Evolutionary conservation across 1,139 yeast genomes (phyloP).

Genomic region (Lodderomyces margitis): DNA sequence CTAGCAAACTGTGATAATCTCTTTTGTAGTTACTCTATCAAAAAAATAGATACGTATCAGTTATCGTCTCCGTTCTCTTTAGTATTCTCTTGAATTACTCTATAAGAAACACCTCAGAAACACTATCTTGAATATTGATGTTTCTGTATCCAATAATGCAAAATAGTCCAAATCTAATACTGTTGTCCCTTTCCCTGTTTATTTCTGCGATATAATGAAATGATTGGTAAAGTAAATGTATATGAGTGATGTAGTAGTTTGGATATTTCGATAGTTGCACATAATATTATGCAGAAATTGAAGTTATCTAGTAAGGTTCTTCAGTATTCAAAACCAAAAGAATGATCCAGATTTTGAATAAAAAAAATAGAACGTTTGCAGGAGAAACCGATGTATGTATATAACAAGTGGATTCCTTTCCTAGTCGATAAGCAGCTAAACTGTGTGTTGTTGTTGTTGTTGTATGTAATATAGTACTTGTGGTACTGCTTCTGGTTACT

Average conservation of each 20-base stretch:
- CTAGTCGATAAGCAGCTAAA: too few species aligned
- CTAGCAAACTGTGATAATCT: not conserved
- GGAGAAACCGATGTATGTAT: too few species aligned
- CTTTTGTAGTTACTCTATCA: too few species aligned
- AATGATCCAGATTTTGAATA: too few species aligned
- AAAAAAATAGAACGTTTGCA: too few species aligned
- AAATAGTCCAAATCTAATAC: not conserved
- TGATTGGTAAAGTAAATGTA: constrained; percentile 12
- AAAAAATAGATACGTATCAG: too few species aligned
- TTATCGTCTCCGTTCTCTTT: not conserved
- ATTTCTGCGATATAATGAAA: constrained; percentile 9
- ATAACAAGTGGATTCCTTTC: too few species aligned
- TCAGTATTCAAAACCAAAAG: not conserved
- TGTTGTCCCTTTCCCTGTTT: not conserved
- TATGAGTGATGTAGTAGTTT: constrained; percentile 9
- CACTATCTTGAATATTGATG: not conserved
- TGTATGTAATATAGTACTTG: too few species aligned
- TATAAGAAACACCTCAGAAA: not conserved
- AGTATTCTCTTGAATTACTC: not conserved
- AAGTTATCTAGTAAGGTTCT: not conserved
- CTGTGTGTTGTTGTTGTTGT: too few species aligned
- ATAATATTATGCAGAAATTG: constrained; percentile 6
- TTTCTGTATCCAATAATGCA: not conserved
- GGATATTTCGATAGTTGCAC: constrained; percentile 10
- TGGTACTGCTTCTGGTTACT: too few species aligned